Percentiles rank a stretch among this genome's conserved stretches.
These are phyloP conservation scores for Punica granatum DNA, from an alignment of 345 rosid species.

Conservation along the genomic window DNA sequence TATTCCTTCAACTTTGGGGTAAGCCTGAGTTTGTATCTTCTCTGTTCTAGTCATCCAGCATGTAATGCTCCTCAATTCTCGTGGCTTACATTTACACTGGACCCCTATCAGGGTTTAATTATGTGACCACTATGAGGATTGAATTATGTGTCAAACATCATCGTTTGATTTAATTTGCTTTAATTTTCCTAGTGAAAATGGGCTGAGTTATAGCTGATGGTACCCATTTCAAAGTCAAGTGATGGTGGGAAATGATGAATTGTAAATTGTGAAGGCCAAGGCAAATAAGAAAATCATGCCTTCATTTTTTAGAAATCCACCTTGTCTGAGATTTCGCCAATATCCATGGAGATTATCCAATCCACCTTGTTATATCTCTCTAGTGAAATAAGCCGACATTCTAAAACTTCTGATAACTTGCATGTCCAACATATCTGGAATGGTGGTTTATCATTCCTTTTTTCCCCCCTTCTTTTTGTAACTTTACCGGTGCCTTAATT, in stretches of 20 bases:
- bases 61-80: neutral
- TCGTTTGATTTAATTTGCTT: neutral
- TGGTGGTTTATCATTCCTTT: neutral
- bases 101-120: neutral
- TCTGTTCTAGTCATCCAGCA: neutral
- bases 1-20: conserved; percentile 34
- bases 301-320: neutral
- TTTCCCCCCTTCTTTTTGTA: neutral
- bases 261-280: neutral
- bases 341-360: neutral
- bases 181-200: neutral
- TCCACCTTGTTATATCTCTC: neutral
- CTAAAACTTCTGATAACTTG: neutral
- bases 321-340: neutral
- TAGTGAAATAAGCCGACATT: neutral
- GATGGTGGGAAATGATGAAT: neutral
- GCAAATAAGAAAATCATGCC: neutral
- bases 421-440: neutral
- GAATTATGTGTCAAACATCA: too few species aligned
- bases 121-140: neutral
- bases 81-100: neutral
- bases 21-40: conserved; percentile 20
- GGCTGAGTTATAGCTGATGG: neutral
- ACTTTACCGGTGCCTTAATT: neutral
- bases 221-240: neutral